A percentile compares a stretch with the other conserved stretches of the same genome.
Conservation (phyloP, 2,329 filamentous ascomycete genomes). For the Esteya vermicola region DNA sequence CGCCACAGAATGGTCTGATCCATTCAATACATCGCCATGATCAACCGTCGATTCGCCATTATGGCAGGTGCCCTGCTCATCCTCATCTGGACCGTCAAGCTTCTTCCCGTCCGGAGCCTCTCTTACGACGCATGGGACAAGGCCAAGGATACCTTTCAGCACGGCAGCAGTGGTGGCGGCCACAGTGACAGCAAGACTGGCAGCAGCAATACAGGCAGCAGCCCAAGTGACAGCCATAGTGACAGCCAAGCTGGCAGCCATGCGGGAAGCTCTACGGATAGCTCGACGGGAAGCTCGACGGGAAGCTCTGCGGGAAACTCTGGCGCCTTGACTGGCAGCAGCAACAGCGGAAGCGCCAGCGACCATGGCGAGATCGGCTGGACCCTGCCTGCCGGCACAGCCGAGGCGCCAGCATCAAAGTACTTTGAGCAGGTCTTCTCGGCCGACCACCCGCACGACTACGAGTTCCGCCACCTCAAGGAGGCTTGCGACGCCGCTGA, state of each 20-base stretch:
- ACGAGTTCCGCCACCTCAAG: slow-evolving; percentile 13
- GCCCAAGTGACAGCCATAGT: too few species aligned
- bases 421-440: slow-evolving; percentile 21
- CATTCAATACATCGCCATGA: slow-evolving; percentile 4
- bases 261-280: too few species aligned
- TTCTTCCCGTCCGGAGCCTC: slow-evolving; percentile 5
- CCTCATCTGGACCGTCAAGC: slow-evolving; percentile 8
- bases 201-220: too few species aligned
- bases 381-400: too few species aligned
- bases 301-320: too few species aligned
- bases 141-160: slow-evolving; percentile 6
- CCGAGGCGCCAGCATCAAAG: neutral
- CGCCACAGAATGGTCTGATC: too few species aligned
- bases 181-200: too few species aligned
- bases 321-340: neutral
- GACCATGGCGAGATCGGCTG: too few species aligned
- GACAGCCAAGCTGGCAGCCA: too few species aligned
- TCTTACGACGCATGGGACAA: slow-evolving; percentile 7
- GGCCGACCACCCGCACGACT: slow-evolving; percentile 7
- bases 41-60: slow-evolving; percentile 9
- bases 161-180: too few species aligned
- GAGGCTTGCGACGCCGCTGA: slow-evolving; percentile 13
- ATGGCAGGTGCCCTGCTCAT: slow-evolving; percentile 4
- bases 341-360: too few species aligned
- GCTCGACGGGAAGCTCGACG: too few species aligned